Evolutionary conservation across 352 stramenopile genomes (phyloP), one percentile per base, ranked within the genome.

Genomic region (Aphanomyces stellatus): DNA sequence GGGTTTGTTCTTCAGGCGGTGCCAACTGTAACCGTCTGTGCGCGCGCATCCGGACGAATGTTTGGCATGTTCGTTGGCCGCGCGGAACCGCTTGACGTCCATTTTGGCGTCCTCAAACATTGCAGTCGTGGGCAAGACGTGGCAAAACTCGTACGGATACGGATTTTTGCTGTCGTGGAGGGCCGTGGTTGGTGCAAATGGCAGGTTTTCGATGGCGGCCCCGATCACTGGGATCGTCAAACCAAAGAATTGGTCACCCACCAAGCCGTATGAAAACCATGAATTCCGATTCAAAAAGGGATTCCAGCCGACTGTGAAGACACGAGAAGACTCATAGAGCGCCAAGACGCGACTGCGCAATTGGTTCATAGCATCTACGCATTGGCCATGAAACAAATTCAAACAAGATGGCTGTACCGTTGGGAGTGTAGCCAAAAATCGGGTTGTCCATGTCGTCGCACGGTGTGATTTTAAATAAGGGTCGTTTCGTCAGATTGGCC

Each of bases 111-210:
- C 73, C 17, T 89, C 81, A 59, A 98, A 88, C 40, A 78, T 74
- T 27, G 90, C 73, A 4, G 78, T 42, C 5, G 79, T 76, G 41
- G 92, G 92, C 34, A 96, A 66, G 3, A 76, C 64, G 62, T 93
- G 88, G 19, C 80, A 88, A 69, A 98, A 98, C 30, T 85, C 74
- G 62, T 98, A 98, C 6, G 73, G 72, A 17, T 83, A 72, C 1
- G 69, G 68, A 17, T 70, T 67, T 17, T 27, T 2, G 19, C 25
- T 35, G 46, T 69, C 40, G 8, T 63, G 13, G 17, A 93, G 77
- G 6, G 81, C 85, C 28, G 78, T 81, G 0, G 87, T 95, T 30
- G 84, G 80, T 17, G 76, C 85, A 28, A 88, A 81, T 1, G 82
- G 82, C 22, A 96, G 74, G 42, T 76, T 56, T 73, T 96, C 87